phyloP scores from a whole-genome alignment of 805 yeast genomes.

The Hanseniaspora hatyaiensis region DNA sequence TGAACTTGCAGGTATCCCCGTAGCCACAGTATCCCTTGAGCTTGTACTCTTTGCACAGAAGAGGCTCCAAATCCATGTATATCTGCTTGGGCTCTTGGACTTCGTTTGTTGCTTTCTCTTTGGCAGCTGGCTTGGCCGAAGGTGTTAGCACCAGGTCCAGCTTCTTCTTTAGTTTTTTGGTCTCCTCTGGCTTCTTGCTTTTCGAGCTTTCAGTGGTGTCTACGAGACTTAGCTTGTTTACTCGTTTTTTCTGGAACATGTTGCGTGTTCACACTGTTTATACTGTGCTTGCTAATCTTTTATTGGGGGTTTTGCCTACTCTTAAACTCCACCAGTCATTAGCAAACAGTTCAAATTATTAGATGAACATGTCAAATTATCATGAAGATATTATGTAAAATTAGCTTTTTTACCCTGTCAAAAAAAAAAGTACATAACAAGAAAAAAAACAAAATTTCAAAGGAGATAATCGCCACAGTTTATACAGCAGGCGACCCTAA shows the following conservation, averaged over 20 bases:
- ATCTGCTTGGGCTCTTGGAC: slow-evolving; percentile 34
- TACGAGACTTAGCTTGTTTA: slow-evolving; percentile 3
- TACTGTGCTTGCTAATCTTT: too few relatives aligned
- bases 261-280: background rate
- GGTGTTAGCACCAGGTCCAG: slow-evolving; percentile 1
- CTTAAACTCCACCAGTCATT: too few relatives aligned
- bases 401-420: too few relatives aligned
- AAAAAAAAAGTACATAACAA: too few relatives aligned
- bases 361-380: too few relatives aligned
- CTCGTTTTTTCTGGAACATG: slow-evolving; percentile 11
- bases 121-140: too few relatives aligned
- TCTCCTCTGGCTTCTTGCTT: background rate
- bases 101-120: background rate
- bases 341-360: too few relatives aligned
- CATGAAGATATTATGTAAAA: too few relatives aligned
- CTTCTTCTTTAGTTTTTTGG: background rate
- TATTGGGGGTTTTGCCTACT: too few relatives aligned
- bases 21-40: slow-evolving; percentile 93
- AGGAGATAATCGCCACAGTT: too few relatives aligned
- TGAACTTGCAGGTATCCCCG: slow-evolving; percentile 92
- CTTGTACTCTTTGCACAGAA: slow-evolving; percentile 82
- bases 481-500: too few relatives aligned
- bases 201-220: background rate
- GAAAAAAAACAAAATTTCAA: too few relatives aligned
- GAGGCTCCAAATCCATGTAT: slow-evolving; percentile 77